Percentiles rank a stretch among this genome's conserved stretches.
Conservation (phyloP, 2,329 filamentous ascomycete species). For the Sclerotinia trifoliorum region DNA sequence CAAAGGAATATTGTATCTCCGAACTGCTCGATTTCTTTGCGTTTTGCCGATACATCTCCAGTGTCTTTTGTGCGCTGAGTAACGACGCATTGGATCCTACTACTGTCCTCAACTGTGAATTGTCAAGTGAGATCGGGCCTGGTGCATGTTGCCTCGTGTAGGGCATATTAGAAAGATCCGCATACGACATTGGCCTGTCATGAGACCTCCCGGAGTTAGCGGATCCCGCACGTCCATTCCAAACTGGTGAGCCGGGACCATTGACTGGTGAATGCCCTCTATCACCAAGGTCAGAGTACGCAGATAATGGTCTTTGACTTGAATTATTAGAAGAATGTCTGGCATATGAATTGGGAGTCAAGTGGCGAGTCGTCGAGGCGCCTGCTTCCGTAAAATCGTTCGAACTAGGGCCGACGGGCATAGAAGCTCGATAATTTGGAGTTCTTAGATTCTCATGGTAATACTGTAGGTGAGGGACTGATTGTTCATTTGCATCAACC, state of each 20-base stretch:
- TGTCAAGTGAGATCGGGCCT: slow-evolving; percentile 59
- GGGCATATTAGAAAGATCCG: slow-evolving; percentile 56
- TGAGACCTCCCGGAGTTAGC: slow-evolving; percentile 36
- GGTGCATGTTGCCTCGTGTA: slow-evolving; percentile 41
- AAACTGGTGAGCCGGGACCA: slow-evolving; percentile 35
- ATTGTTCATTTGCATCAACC: slow-evolving; percentile 24
- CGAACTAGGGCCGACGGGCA: slow-evolving; percentile 26
- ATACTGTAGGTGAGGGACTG: slow-evolving; percentile 60
- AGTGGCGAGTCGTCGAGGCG: slow-evolving; percentile 56
- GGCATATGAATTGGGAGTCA: slow-evolving; percentile 57
- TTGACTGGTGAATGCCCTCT: slow-evolving; percentile 60
- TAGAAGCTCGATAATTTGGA: slow-evolving; percentile 38
- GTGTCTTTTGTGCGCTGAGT: slow-evolving; percentile 85
- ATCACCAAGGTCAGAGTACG: slow-evolving; percentile 69
- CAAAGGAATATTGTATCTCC: slow-evolving; percentile 92
- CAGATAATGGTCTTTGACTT: slow-evolving; percentile 68
- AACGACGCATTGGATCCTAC: slow-evolving; percentile 90
- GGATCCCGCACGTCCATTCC: slow-evolving; percentile 36
- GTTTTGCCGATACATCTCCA: slow-evolving; percentile 96
- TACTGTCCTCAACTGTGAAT: slow-evolving; percentile 72
- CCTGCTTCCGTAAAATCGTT: slow-evolving; percentile 46
- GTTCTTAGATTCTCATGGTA: slow-evolving; percentile 51
- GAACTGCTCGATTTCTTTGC: slow-evolving; percentile 95
- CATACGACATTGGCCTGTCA: slow-evolving; percentile 39
- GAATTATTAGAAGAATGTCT: slow-evolving; percentile 49